Evolutionary conservation across 73 alveolate genomes (phyloP).

Genomic region (Halteria grandinella): DNA sequence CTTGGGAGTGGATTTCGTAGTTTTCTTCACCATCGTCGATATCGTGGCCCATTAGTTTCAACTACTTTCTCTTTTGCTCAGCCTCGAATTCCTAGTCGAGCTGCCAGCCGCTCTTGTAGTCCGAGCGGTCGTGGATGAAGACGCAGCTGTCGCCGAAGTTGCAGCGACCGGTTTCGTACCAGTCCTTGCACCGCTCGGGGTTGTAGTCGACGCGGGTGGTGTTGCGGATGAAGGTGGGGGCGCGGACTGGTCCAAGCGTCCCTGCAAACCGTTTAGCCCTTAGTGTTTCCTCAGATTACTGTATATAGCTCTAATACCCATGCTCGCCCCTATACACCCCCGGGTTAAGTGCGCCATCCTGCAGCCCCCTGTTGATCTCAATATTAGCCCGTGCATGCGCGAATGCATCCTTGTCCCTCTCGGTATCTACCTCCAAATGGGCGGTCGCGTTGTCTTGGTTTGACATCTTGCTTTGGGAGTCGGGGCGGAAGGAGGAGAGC

Average conservation of each 20-base stretch:
- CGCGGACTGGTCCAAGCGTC: slow-evolving; percentile 72
- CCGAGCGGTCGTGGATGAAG: slow-evolving; percentile 96
- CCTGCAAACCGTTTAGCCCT: slow-evolving; percentile 62
- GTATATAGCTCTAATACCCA: slow-evolving; percentile 69
- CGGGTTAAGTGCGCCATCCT: slow-evolving; percentile 73
- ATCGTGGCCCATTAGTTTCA: slow-evolving; percentile 54
- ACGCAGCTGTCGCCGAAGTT: slow-evolving; percentile 95
- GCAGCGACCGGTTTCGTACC: slow-evolving; percentile 94
- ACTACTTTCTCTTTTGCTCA: slow-evolving; percentile 69
- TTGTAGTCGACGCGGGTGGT: slow-evolving; percentile 91
- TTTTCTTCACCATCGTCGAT: slow-evolving; percentile 55
- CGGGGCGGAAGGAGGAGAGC: not conserved
- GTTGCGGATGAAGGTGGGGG: slow-evolving; percentile 81
- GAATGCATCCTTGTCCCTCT: slow-evolving; percentile 27
- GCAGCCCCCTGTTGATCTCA: slow-evolving; percentile 63
- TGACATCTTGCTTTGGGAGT: not conserved
- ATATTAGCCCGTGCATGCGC: slow-evolving; percentile 45
- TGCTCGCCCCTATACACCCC: slow-evolving; percentile 78
- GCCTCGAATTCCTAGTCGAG: slow-evolving; percentile 85
- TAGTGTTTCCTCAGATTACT: slow-evolving; percentile 71
- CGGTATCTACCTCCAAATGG: slow-evolving; percentile 19
- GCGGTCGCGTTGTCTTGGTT: not conserved
- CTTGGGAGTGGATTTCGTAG: slow-evolving; percentile 56
- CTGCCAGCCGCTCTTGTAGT: slow-evolving; percentile 94
- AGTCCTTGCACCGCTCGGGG: slow-evolving; percentile 95